Percentiles rank a stretch among this genome's conserved stretches.
Conservation (phyloP, 2,329 filamentous ascomycete species). For the Sporothrix euskadiensis region DNA sequence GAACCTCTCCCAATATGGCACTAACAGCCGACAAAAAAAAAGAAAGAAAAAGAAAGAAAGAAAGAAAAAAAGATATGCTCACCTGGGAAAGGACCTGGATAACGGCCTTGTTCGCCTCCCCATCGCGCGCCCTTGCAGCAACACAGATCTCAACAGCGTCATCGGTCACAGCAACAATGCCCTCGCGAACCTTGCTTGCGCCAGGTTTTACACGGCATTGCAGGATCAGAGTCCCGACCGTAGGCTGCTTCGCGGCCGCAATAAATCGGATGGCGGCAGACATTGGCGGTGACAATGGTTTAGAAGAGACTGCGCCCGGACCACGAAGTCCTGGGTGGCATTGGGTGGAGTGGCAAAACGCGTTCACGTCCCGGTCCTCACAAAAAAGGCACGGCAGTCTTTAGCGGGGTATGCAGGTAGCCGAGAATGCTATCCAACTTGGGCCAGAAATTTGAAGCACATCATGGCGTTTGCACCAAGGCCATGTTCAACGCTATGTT, state of each 20-base stretch:
- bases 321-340: background rate
- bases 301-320: background rate
- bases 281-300: background rate
- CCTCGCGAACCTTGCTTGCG: constrained; percentile 61
- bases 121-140: constrained; percentile 63
- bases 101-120: constrained; percentile 69
- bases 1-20: background rate
- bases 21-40: background rate
- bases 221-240: constrained; percentile 54
- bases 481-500: too few species aligned
- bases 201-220: constrained; percentile 69
- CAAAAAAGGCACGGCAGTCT: background rate
- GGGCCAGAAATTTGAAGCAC: background rate
- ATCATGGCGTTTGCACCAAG: background rate
- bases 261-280: constrained; percentile 47
- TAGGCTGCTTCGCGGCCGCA: constrained; percentile 49
- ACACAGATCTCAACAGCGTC: constrained; percentile 65
- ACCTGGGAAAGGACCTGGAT: constrained; percentile 63
- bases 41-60: background rate
- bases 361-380: background rate
- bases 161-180: constrained; percentile 57
- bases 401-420: constrained; percentile 31
- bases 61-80: constrained; percentile 30
- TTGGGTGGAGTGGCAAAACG: background rate
- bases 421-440: constrained; percentile 10